Evolutionary conservation across 2,329 filamentous ascomycete species (phyloP), one percentile per base, ranked within the genome.

Genomic region (Tolypocladium pustulatum): DNA sequence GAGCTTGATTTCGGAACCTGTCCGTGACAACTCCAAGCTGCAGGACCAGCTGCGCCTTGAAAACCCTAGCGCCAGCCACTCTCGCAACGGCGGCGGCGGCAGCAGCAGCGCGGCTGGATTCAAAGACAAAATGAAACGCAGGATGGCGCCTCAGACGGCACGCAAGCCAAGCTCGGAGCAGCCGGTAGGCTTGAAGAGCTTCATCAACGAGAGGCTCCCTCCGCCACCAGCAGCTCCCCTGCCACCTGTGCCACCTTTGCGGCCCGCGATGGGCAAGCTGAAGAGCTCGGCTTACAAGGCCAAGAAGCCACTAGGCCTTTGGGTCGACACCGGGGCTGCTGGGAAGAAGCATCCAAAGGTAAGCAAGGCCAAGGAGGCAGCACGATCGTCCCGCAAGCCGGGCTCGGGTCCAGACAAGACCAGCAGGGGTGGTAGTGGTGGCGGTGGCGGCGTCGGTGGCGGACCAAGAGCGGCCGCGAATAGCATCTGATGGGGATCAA

Each of bases 241-340:
- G 20, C 66, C 67, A 20, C 67, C 67, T 6, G 60, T 69, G 17
- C 67, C 68, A 40, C 64, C 66, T n/a, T 57, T 68, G 27, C 64
- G 66, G 25, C 51, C 57, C n/a, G 10, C 43, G n/a, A 17, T 15
- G 36, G 40, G 41, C 32, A 38, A 37, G 49, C 27, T 51, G 40
- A 46, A 22, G 22, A 27, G 30, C 41, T 54, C 61, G 34, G 60
- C 58, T 22, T 65, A 64, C 61, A 67, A 63, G 53, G 54, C 56
- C 34, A 68, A 63, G 59, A 69, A 67, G 38, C 67, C 66, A 13
- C 61, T 62, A 17, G 66, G 64, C 7, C 62, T 67, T 46, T 60
- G 54, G 22, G 61, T 68, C 53, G 68, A 68, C 52, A 65, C 66
- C 20, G 59, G 57, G 10, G n/a, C 55, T 22, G 30, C 30, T 36